phyloP scores from a whole-genome alignment of 352 stramenopile species.

The Saprolegnia parasitica region DNA sequence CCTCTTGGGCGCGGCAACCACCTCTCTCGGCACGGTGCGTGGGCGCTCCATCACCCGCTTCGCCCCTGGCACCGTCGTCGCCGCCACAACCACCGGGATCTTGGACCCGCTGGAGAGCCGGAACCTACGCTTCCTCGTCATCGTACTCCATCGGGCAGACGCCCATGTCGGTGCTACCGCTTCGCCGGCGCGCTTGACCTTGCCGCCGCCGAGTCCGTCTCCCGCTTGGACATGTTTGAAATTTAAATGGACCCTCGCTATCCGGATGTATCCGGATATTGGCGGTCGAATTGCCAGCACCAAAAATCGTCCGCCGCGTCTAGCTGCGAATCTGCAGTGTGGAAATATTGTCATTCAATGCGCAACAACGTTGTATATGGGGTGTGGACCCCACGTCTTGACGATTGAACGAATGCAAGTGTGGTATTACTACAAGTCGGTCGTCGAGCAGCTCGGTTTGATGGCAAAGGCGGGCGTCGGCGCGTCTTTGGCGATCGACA shows the following conservation, averaged over 20 bases:
- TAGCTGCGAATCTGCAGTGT: too few relatives aligned
- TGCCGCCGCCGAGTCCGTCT: neutral
- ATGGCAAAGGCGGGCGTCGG: neutral
- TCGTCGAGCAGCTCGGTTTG: neutral
- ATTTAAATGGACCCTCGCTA: conserved; percentile 11
- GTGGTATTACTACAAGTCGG: neutral
- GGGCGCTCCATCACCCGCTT: neutral
- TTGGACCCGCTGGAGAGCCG: neutral
- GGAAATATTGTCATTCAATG: too few relatives aligned
- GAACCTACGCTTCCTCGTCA: neutral
- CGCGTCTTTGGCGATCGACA: conserved; percentile 11
- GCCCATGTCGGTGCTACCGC: neutral
- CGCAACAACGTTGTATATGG: too few relatives aligned
- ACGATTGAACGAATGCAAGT: too few relatives aligned
- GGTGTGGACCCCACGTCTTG: too few relatives aligned
- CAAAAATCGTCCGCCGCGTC: too few relatives aligned
- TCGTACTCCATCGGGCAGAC: neutral
- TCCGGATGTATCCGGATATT: conserved; percentile 3
- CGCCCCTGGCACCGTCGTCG: neutral
- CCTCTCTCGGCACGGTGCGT: neutral
- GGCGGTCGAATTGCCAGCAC: neutral
- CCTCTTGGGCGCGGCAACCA: neutral
- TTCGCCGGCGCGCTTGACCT: neutral
- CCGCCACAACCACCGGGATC: conserved; percentile 6
- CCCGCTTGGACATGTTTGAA: conserved; percentile 19